Base-by-base conservation (phyloP, 257 asterid genomes). In the Nyctanthes arbortristis region DNA sequence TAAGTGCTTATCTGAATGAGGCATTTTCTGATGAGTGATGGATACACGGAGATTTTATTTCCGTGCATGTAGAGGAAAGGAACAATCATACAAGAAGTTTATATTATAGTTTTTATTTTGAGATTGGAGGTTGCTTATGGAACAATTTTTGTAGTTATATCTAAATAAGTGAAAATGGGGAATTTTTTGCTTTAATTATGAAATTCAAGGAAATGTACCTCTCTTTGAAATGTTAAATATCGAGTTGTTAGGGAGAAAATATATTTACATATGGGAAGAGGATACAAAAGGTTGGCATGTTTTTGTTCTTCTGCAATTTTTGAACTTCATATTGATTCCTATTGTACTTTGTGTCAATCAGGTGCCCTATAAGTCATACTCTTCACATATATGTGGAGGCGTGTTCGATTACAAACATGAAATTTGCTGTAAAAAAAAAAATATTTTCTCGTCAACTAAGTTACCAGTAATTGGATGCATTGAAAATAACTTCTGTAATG, bases 191-290 rank as follows among this genome's bases (percentile, higher is more conserved):
- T 45, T 32, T 61, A 52, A 16, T 64, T 72, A 33, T 25, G 25
- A 40, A 28, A 31, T 64, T 28, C 22, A 60, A 31, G 22, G 32
- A 20, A 65, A 56, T 52, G 8, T 54, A 22, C 29, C 33, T 64
- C 57, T 14, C 9, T 58, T 29, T 28, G 24, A 35, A 37, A 27
- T 65, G 69, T 72, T 69, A 27, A 47, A 61, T 66, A 52, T 14
- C 11, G 28, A 14, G 16, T 52, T 7, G 24, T 24, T 52, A 20
- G 5, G 4, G 59, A 22, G 28, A 52, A 49, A 18, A 20, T 18
- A 49, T 49, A 20, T 12, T 1, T 7, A 6, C 2, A n/a, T n/a
- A n/a, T n/a, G 28, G 13, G 28, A 49, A 22, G 27, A 20, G 4
- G 22, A 52, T 24, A 52, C 24, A 52, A 52, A 24, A 52, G 6